A percentile compares a stretch with the other conserved stretches of the same genome.
Evolutionary conservation across 2,329 filamentous ascomycete genomes (phyloP).

Genomic region (Trichophyton verrucosum): DNA sequence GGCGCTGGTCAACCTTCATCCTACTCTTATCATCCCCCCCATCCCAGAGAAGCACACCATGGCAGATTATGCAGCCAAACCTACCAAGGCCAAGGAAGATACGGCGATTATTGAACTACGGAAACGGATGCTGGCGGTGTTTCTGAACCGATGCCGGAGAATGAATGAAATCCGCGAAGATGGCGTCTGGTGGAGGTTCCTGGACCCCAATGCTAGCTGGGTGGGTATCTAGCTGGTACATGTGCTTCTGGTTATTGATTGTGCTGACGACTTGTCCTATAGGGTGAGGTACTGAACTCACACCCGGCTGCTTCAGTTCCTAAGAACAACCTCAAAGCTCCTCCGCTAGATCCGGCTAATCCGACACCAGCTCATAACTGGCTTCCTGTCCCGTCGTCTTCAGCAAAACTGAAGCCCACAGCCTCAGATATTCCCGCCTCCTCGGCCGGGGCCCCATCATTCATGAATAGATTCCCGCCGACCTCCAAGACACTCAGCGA

Average conservation of each 20-base stretch:
- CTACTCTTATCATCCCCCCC: conserved; percentile 86
- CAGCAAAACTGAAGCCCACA: conserved; percentile 61
- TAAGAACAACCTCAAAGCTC: conserved; percentile 86
- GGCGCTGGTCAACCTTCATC: conserved; percentile 80
- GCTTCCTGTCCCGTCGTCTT: conserved; percentile 72
- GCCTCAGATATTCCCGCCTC: neutral
- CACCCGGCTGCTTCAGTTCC: conserved; percentile 83
- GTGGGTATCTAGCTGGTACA: conserved; percentile 40
- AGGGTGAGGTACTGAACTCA: conserved; percentile 92
- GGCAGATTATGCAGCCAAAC: conserved; percentile 95
- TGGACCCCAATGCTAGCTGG: conserved; percentile 98
- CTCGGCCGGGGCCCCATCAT: conserved; percentile 44
- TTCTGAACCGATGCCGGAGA: conserved; percentile 79
- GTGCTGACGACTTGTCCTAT: conserved; percentile 26
- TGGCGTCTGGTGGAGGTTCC: conserved; percentile 93
- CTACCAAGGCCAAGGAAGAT: conserved; percentile 95
- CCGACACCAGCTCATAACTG: conserved; percentile 75
- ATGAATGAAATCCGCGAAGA: conserved; percentile 90
- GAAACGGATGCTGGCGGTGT: conserved; percentile 93
- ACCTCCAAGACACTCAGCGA: conserved; percentile 59
- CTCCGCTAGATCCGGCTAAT: conserved; percentile 90
- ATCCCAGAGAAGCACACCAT: conserved; percentile 99
- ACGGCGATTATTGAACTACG: conserved; percentile 90
- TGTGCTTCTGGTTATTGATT: neutral
- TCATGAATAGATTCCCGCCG: conserved; percentile 71